Conservation (phyloP, 306 rosid genomes). For the Lupinus albus region DNA sequence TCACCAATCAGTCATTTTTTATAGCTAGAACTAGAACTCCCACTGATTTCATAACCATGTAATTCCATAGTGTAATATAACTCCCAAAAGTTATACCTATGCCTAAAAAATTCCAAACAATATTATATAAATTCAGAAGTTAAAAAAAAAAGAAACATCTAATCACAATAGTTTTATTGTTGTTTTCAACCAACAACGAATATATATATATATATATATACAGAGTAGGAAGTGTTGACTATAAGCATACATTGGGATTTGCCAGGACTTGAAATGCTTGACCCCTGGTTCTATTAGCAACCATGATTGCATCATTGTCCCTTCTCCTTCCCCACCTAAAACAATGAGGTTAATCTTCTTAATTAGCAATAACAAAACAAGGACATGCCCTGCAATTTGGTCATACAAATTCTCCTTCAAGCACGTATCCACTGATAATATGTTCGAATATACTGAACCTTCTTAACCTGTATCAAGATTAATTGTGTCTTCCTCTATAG, state of each 20-base stretch:
- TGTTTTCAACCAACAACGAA: slow-evolving; percentile 29
- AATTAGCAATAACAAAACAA: slow-evolving; percentile 37
- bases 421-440: slow-evolving; percentile 2
- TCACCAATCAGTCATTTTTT: not conserved
- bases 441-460: slow-evolving; percentile 1
- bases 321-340: slow-evolving; percentile 78
- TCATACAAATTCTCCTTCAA: slow-evolving; percentile 11
- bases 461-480: not conserved
- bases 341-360: slow-evolving; percentile 36
- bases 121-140: too few relatives aligned
- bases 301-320: slow-evolving; percentile 50
- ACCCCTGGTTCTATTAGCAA: slow-evolving; percentile 59
- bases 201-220: not conserved
- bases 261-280: slow-evolving; percentile 68
- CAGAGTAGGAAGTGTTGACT: slow-evolving; percentile 48
- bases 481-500: too few relatives aligned
- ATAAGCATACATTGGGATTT: slow-evolving; percentile 70
- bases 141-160: slow-evolving; percentile 17
- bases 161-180: slow-evolving; percentile 9
- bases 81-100: not conserved
- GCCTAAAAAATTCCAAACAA: too few relatives aligned
- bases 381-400: not conserved
- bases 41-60: not conserved
- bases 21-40: not conserved
- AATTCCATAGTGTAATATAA: slow-evolving; percentile 17